Evolutionary conservation across 202 grass and related monocot genomes (phyloP), one percentile per base, ranked within the genome.

Genomic region (Carex sylvatica): DNA sequence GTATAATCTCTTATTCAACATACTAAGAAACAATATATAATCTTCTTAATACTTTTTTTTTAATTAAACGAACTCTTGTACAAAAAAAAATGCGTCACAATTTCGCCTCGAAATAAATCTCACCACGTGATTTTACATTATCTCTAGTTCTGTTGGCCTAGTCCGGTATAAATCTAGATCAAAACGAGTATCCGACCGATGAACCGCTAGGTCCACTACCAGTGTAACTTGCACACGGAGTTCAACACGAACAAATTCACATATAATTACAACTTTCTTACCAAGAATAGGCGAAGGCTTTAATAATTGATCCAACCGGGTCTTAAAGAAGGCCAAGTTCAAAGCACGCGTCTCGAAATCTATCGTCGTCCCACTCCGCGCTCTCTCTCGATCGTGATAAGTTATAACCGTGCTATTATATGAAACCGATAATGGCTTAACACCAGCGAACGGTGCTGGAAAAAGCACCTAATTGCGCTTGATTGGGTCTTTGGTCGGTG

Each of bases 381-480:
- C n/a, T n/a, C n/a, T 62, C 59, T 61, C 60, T 62, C 19, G 56
- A 62, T 62, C 60, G n/a, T 26, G 60, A 62, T 62, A 22, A 10
- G 22, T 23, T 23, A 22, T 23, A 10, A 24, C 60, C 13, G 36
- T 40, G 54, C 58, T 79, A 51, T 80, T 42, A 13, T 19, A 63
- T 30, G 60, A n/a, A 61, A 23, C 4, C 10, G 38, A 74, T 52
- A 16, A 74, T 74, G 70, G 70, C 31, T 10, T 74, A 49, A 74
- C 51, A 53, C 6, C n/a, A 2, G 20, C 22, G 70, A 52, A 53
- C 70, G 70, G 70, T 74, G 70, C 70, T 74, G n/a, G 38, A 53
- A 74, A 9, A 74, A 24, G 70, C 70, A 74, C 70, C 70, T 74
- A 52, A 11, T 49, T 74, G n/a, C n/a, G n/a, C 47, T 53, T 49